Percentiles rank a stretch among this genome's conserved stretches.
phyloP scores from a whole-genome alignment of 108 stramenopile genomes.

The Fragilaria crotonensis region DNA sequence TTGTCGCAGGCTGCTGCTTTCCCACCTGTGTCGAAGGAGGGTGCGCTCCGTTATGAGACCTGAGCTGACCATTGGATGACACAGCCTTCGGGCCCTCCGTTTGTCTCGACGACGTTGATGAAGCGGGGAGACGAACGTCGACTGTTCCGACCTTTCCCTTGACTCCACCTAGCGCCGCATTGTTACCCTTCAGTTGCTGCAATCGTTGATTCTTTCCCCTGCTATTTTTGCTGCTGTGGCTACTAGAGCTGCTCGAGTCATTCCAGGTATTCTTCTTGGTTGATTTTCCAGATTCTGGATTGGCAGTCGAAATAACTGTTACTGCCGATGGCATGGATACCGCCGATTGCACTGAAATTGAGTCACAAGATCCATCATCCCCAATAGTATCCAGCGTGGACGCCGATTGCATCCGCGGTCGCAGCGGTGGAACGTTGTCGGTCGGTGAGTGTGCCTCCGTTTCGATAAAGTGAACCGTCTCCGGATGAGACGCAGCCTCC shows the following conservation, averaged over 20 bases:
- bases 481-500: too few species aligned
- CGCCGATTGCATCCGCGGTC: conserved; percentile 21
- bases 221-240: background rate
- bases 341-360: conserved; percentile 18
- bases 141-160: too few species aligned
- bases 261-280: background rate
- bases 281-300: conserved; percentile 4
- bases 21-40: background rate
- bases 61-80: too few species aligned
- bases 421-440: background rate
- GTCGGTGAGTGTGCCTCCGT: background rate
- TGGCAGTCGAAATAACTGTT: background rate
- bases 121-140: too few species aligned
- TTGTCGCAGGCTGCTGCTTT: background rate
- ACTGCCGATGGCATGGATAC: conserved; percentile 9
- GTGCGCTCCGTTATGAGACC: too few species aligned
- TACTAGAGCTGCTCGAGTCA: background rate
- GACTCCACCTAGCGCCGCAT: too few species aligned
- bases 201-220: background rate
- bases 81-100: too few species aligned
- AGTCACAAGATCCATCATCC: conserved; percentile 33
- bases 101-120: too few species aligned
- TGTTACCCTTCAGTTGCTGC: too few species aligned
- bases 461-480: too few species aligned
- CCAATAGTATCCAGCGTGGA: conserved; percentile 33